A percentile compares a stretch with the other conserved stretches of the same genome.
phyloP scores from a whole-genome alignment of 2,329 filamentous ascomycete species.

The Lachnellula cervina region DNA sequence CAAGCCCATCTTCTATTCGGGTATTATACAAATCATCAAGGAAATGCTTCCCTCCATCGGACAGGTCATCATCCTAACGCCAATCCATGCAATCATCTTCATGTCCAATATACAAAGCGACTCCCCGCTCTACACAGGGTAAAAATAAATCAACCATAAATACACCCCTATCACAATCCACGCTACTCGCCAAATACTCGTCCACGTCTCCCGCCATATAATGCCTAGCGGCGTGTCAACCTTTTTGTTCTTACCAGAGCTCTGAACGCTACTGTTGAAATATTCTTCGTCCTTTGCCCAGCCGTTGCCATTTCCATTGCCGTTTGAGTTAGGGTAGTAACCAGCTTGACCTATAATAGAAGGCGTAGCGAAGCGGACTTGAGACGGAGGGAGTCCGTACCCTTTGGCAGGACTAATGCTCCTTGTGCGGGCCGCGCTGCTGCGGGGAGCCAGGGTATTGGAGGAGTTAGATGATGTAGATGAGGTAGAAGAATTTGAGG shows the following conservation, averaged over 20 bases:
- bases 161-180: slow-evolving; percentile 62
- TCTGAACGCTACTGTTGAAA: background rate
- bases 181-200: slow-evolving; percentile 56
- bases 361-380: slow-evolving; percentile 19
- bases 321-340: slow-evolving; percentile 3
- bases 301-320: slow-evolving; percentile 11
- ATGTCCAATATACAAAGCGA: background rate
- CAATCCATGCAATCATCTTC: too few relatives aligned
- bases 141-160: slow-evolving; percentile 56
- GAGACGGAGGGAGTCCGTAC: slow-evolving; percentile 25
- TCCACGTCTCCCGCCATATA: slow-evolving; percentile 56
- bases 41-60: too few relatives aligned
- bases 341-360: slow-evolving; percentile 14
- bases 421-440: slow-evolving; percentile 23
- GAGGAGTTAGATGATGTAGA: slow-evolving; percentile 22
- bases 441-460: slow-evolving; percentile 23
- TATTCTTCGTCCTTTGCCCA: background rate
- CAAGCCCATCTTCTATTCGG: too few relatives aligned
- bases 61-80: too few relatives aligned
- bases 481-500: slow-evolving; percentile 28
- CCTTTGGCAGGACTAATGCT: slow-evolving; percentile 27
- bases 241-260: slow-evolving; percentile 4
- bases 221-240: slow-evolving; percentile 36
- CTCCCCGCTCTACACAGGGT: background rate
- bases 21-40: too few relatives aligned